Evolutionary conservation across 306 rosid genomes (phyloP).

Genomic region (Vachellia collinsii): DNA sequence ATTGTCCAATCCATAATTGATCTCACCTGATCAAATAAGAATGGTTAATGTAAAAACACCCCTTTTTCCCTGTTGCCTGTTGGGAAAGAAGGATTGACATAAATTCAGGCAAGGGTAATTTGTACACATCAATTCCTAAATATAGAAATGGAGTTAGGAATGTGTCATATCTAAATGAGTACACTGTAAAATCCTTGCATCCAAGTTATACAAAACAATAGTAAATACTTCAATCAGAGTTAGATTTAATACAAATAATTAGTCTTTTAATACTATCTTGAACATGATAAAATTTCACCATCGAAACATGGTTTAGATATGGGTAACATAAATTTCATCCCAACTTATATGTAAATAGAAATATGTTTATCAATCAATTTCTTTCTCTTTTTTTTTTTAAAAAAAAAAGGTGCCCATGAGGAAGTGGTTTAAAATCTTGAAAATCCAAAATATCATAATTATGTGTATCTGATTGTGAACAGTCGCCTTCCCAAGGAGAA

Average conservation of each 20-base stretch:
- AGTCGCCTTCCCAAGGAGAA: neutral
- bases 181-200: neutral
- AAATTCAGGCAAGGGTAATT: neutral
- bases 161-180: constrained; percentile 23
- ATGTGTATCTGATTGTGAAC: neutral
- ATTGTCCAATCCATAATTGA: too few relatives aligned
- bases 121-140: neutral
- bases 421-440: neutral
- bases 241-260: too few relatives aligned
- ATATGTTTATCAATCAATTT: neutral
- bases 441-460: neutral
- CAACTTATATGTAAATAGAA: too few relatives aligned
- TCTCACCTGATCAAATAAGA: too few relatives aligned
- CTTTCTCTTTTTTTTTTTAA: too few relatives aligned
- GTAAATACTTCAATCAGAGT: too few relatives aligned
- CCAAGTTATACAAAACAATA: neutral
- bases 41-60: too few relatives aligned
- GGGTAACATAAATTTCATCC: neutral
- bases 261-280: too few relatives aligned
- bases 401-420: too few relatives aligned
- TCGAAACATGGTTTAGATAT: neutral
- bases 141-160: neutral
- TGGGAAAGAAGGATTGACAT: neutral
- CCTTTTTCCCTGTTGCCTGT: too few relatives aligned
- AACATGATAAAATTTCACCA: neutral